Percentiles rank a stretch among this genome's conserved stretches.
These are phyloP conservation scores for Lipomyces starkeyi DNA, from an alignment of 805 yeast species.

Conservation along the genomic window DNA sequence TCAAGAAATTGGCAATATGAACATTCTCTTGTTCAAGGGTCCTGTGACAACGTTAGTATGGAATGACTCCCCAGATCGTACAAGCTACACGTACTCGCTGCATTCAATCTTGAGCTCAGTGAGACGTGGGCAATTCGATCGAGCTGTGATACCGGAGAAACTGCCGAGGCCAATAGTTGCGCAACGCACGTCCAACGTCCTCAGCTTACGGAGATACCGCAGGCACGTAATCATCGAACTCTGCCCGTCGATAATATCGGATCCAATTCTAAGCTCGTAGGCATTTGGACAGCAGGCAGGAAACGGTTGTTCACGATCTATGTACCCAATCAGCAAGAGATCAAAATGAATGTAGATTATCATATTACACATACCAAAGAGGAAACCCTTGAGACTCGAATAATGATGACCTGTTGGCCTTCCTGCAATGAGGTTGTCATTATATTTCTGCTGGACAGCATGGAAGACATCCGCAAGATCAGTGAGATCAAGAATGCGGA, in stretches of 20 bases:
- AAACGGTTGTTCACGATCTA: constrained; percentile 17
- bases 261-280: constrained; percentile 9
- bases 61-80: not conserved
- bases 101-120: constrained; percentile 12
- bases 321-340: not conserved
- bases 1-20: constrained; percentile 25
- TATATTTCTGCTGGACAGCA: constrained; percentile 4
- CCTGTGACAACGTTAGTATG: not conserved
- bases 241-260: constrained; percentile 19
- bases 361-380: constrained; percentile 4
- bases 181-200: constrained; percentile 8
- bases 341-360: not conserved
- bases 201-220: constrained; percentile 7
- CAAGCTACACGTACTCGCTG: not conserved
- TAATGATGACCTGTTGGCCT: constrained; percentile 12
- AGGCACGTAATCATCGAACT: constrained; percentile 17
- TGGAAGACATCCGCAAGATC: constrained; percentile 10
- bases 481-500: constrained; percentile 27
- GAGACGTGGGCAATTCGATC: constrained; percentile 10
- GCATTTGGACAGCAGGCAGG: constrained; percentile 21
- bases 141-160: constrained; percentile 19
- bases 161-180: constrained; percentile 21
- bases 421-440: constrained; percentile 7
- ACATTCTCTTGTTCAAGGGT: constrained; percentile 14
- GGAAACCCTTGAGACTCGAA: constrained; percentile 4